Evolutionary conservation across 768 basidiomycete species (phyloP), one percentile per base, ranked within the genome.

Genomic region (Kwoniella botswanensis): DNA sequence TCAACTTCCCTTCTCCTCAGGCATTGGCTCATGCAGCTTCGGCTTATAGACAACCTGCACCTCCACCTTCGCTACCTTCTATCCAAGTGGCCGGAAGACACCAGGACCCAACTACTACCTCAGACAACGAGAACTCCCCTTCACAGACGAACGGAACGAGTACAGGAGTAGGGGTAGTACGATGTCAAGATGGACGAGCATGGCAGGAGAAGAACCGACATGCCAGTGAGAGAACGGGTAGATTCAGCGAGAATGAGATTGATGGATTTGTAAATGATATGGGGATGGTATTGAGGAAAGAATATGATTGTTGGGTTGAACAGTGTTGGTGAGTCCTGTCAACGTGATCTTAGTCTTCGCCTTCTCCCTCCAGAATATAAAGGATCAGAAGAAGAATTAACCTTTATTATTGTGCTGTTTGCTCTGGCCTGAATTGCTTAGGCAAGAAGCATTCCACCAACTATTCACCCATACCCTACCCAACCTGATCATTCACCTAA

Each of bases 291-390:
- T 57, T 83, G 58, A 60, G 80, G 44, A 79, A 78, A 54, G 82
- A 84, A 64, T 81, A 74, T 63, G 83, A 84, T 63, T 79, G 78
- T 57, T 83, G 81, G 81, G 79, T 83, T n/a, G 82, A 83, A 61
- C 78, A 82, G 63, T 83, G 82, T 71, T 83, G 82, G 82, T 83
- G 70, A 74, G 80, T 76, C 1, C 7, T 35, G 35, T 35, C 35
- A 6, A 35, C 35, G 35, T 35, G 1, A 35, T 35, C 35, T 35
- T 35, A 35, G 35, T 35, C 35, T 35, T 35, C 35, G 35, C 35
- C 35, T 35, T 35, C 35, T 35, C 7, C 35, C 35, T 4, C 35
- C 35, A 35, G 35, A 35, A 35, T 35, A 7, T 35, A 35, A 7
- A 35, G 35, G 35, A 35, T 7, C 35, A 35, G 35, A 35, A 35